These are phyloP conservation scores for Colletotrichum australisinense DNA, from an alignment of 2,329 filamentous ascomycete species.

Conservation along the genomic window DNA sequence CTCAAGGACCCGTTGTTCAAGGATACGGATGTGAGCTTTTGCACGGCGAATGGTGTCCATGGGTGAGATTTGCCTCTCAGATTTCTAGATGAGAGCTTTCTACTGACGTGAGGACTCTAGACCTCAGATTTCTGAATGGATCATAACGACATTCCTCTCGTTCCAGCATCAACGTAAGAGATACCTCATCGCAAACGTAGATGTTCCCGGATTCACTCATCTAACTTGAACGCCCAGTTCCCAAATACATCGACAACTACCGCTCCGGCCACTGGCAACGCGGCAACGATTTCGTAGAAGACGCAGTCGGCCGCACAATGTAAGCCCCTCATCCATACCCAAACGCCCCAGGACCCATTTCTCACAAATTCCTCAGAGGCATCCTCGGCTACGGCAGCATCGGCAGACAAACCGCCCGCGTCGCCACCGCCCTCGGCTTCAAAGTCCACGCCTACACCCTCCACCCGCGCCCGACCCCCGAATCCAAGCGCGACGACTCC, in stretches of 20 bases:
- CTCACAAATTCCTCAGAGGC: conserved; percentile 46
- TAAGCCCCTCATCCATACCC: conserved; percentile 38
- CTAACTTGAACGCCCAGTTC: conserved; percentile 47
- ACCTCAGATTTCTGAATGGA: conserved; percentile 69
- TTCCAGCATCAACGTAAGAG: conserved; percentile 59
- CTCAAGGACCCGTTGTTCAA: conserved; percentile 58
- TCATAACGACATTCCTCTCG: conserved; percentile 62
- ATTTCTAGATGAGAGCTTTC: not conserved
- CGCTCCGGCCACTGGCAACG: conserved; percentile 56
- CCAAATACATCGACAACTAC: conserved; percentile 57
- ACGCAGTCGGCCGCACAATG: conserved; percentile 61
- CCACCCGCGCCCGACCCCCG: conserved; percentile 73
- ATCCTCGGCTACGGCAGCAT: conserved; percentile 67
- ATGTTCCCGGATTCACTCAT: not conserved
- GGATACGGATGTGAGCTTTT: conserved; percentile 62
- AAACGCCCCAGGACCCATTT: not conserved
- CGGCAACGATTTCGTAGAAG: conserved; percentile 46
- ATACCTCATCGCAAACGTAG: not conserved
- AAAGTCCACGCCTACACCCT: conserved; percentile 81
- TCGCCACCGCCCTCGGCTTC: conserved; percentile 76
- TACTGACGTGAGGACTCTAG: conserved; percentile 41
- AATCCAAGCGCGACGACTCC: conserved; percentile 70
- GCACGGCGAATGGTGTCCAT: conserved; percentile 68
- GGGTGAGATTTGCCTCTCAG: conserved; percentile 51
- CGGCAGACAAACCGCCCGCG: conserved; percentile 63